phyloP scores from a whole-genome alignment of 495 filamentous ascomycete species.

The Aspergillus carlsbadensis region DNA sequence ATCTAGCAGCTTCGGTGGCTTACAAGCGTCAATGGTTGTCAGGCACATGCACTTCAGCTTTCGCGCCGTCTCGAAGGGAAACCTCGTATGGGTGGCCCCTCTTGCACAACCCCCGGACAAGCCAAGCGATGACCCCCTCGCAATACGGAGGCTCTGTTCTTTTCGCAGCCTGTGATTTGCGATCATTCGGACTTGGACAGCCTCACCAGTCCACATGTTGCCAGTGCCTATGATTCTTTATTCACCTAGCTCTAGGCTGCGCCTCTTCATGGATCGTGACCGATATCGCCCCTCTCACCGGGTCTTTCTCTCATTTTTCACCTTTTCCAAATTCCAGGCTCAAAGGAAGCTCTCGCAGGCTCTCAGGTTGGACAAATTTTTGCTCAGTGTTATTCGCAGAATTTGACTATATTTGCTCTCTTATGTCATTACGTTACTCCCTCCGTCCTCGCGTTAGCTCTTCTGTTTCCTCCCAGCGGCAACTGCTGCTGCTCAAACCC shows the following conservation, averaged over 20 bases:
- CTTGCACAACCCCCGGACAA: not conserved
- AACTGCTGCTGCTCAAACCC: no score
- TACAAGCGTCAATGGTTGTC: no score
- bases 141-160: not conserved
- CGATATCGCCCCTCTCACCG: not conserved
- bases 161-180: not conserved
- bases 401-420: no score
- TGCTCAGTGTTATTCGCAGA: no score
- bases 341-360: no score
- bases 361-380: no score
- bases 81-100: not conserved
- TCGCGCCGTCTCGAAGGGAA: not conserved
- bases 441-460: no score
- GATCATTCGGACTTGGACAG: not conserved
- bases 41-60: no score
- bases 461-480: no score
- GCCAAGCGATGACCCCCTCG: slow-evolving; percentile 5
- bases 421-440: no score
- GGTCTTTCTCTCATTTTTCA: not conserved
- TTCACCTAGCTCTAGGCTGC: not conserved
- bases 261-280: not conserved
- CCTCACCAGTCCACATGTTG: not conserved
- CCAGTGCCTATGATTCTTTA: not conserved
- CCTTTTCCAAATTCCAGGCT: no score
- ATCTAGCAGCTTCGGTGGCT: no score